phyloP scores from a whole-genome alignment of 1,139 yeast genomes.

The Debaryomyces sp. region DNA sequence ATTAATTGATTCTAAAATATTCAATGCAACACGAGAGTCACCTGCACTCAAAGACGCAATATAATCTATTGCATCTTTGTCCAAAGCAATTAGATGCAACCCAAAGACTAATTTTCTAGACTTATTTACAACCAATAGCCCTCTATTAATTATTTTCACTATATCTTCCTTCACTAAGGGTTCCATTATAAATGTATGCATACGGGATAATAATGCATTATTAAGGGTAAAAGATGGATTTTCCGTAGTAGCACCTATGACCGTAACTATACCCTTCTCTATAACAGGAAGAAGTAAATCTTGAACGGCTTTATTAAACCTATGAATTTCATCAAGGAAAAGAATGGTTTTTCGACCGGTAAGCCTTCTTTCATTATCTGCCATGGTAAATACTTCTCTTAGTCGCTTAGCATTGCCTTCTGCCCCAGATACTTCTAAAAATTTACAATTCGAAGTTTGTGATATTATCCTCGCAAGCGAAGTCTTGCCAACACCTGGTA shows the following conservation, averaged over 20 bases:
- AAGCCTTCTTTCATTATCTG: conserved; percentile 65
- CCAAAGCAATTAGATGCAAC: conserved; percentile 52
- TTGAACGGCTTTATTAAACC: conserved; percentile 89
- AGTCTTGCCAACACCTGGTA: conserved; percentile 95
- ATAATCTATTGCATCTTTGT: conserved; percentile 62
- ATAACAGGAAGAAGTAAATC: conserved; percentile 78
- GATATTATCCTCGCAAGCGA: conserved; percentile 68
- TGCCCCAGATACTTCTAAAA: conserved; percentile 88
- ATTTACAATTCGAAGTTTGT: conserved; percentile 51
- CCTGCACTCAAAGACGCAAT: conserved; percentile 84
- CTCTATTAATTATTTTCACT: conserved; percentile 60
- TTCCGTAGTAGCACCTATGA: conserved; percentile 96
- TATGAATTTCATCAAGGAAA: conserved; percentile 90
- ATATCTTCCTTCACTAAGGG: conserved; percentile 61
- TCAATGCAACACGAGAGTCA: conserved; percentile 83
- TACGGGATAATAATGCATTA: conserved; percentile 84
- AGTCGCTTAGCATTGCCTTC: conserved; percentile 72
- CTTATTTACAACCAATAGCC: conserved; percentile 61
- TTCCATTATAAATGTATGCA: conserved; percentile 82
- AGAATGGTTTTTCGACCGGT: conserved; percentile 74
- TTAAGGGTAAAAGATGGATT: conserved; percentile 92
- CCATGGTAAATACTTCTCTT: conserved; percentile 71
- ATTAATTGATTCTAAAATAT: conserved; percentile 61
- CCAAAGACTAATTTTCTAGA: conserved; percentile 48
- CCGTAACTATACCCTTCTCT: conserved; percentile 65